These are phyloP conservation scores for Paramecium pentaurelia DNA, from an alignment of 73 alveolate species.

Conservation along the genomic window DNA sequence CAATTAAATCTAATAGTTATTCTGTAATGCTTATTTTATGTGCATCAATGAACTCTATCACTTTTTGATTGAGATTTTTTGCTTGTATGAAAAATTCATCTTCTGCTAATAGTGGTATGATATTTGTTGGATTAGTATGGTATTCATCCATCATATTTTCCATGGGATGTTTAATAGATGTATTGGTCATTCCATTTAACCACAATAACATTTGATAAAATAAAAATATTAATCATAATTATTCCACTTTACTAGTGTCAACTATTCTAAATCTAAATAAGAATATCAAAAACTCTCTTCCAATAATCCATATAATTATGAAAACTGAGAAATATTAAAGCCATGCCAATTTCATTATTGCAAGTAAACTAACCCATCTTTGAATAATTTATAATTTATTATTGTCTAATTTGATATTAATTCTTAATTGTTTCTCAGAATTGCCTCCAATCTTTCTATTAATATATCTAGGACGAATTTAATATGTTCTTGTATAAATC, in stretches of 20 bases:
- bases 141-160: conserved; percentile 37
- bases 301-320: background rate
- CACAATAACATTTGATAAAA: conserved; percentile 17
- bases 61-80: conserved; percentile 10
- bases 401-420: background rate
- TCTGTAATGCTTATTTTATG: background rate
- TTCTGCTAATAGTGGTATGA: background rate
- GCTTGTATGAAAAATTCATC: conserved; percentile 46
- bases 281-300: background rate
- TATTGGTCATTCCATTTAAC: conserved; percentile 45
- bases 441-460: background rate
- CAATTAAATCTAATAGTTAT: background rate
- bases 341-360: conserved; percentile 28
- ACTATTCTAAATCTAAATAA: background rate
- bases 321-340: background rate
- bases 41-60: background rate
- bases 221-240: background rate
- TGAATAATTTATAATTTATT: background rate
- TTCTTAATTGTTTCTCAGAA: background rate
- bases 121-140: background rate
- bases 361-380: background rate
- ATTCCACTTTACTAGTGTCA: background rate
- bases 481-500: background rate
- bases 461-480: background rate
- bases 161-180: background rate